Percentiles rank a stretch among this genome's conserved stretches.
Conservation (phyloP, 345 rosid species). For the Luvunga scandens region DNA sequence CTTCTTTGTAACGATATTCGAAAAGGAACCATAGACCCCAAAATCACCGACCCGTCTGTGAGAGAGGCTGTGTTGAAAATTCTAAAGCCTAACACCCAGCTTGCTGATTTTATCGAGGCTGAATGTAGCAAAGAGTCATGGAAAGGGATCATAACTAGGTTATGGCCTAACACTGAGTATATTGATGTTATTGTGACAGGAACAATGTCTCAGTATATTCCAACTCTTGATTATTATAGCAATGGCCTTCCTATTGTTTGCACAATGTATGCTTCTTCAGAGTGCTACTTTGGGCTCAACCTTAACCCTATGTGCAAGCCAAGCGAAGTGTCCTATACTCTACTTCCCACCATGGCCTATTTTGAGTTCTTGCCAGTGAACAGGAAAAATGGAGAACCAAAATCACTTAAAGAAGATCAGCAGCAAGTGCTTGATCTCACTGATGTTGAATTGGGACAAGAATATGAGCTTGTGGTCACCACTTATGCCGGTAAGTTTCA, state of each 20-base stretch:
- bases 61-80: constrained; percentile 41
- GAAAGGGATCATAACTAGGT: constrained; percentile 50
- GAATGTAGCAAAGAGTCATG: constrained; percentile 43
- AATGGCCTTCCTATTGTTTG: constrained; percentile 52
- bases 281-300: constrained; percentile 54
- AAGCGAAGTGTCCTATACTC: constrained; percentile 46
- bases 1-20: constrained; percentile 39
- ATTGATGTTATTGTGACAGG: constrained; percentile 65
- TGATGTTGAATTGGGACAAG: constrained; percentile 46
- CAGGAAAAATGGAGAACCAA: constrained; percentile 25
- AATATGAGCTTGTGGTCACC: constrained; percentile 58
- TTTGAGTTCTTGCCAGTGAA: constrained; percentile 54
- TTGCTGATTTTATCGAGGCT: constrained; percentile 40
- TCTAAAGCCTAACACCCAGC: constrained; percentile 39
- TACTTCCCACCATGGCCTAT: constrained; percentile 58
- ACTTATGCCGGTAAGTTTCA: constrained; percentile 46
- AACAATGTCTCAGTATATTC: constrained; percentile 57
- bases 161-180: constrained; percentile 56
- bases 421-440: constrained; percentile 44
- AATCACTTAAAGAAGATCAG: constrained; percentile 5
- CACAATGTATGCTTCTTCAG: constrained; percentile 67
- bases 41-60: constrained; percentile 36
- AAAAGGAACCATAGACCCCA: constrained; percentile 36
- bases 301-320: constrained; percentile 46
- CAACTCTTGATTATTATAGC: constrained; percentile 54